phyloP scores from a whole-genome alignment of 2,329 filamentous ascomycete genomes.

The Albophoma yamanashiensis region DNA sequence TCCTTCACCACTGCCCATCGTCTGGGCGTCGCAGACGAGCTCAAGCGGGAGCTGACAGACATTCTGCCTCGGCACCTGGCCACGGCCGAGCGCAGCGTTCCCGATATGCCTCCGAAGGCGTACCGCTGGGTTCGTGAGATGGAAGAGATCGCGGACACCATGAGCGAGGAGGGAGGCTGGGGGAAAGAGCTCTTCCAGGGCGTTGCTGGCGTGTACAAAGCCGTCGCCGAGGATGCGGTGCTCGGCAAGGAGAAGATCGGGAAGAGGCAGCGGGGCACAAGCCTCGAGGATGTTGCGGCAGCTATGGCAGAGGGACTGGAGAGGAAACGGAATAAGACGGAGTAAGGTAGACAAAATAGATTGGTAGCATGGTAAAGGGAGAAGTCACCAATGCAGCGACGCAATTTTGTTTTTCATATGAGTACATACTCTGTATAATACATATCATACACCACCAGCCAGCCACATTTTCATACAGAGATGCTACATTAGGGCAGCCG shows the following conservation, averaged over 20 bases:
- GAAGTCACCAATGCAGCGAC: not conserved
- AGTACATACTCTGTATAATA: not conserved
- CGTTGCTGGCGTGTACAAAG: conserved; percentile 50
- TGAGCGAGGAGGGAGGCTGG: conserved; percentile 55
- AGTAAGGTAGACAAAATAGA: not conserved
- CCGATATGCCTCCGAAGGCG: conserved; percentile 60
- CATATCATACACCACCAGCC: not conserved
- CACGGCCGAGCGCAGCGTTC: conserved; percentile 38
- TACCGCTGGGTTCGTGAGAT: conserved; percentile 72
- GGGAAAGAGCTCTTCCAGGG: conserved; percentile 42
- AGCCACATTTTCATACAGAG: not conserved
- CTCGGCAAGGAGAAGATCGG: conserved; percentile 49
- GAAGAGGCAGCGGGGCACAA: conserved; percentile 43
- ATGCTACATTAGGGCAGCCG: conserved; percentile 2
- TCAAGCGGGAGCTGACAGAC: conserved; percentile 43
- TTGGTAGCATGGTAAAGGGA: not conserved
- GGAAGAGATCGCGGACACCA: conserved; percentile 61
- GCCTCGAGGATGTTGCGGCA: conserved; percentile 45
- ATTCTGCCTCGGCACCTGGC: conserved; percentile 35
- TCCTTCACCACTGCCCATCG: conserved; percentile 57
- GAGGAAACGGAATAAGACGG: conserved; percentile 29
- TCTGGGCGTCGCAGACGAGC: conserved; percentile 49
- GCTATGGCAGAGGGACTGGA: conserved; percentile 35
- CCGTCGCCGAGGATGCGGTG: conserved; percentile 50
- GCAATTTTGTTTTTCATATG: too few species aligned